Base-by-base conservation (phyloP, 1,284 basidiomycete genomes). In the Jaminaea rosea region DNA sequence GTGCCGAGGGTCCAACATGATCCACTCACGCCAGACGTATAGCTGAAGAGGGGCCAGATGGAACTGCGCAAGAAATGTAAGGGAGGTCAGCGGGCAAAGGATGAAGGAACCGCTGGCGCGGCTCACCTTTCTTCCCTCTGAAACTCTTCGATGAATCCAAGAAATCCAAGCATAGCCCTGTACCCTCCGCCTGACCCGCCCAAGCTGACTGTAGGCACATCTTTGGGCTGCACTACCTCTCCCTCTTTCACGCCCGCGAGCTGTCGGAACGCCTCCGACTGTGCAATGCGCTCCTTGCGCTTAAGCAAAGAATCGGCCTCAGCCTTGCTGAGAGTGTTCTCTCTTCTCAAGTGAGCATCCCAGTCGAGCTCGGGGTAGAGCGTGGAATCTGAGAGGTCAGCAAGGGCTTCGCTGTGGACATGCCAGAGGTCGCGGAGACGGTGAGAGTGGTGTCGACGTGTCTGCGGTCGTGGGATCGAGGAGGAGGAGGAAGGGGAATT, bases 121-220 rank as follows among this genome's bases (percentile, higher is more conserved):
- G n/a, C n/a, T n/a, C n/a, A n/a, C n/a, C n/a, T n/a, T n/a, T n/a
- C n/a, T n/a, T n/a, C n/a, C n/a, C n/a, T n/a, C n/a, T n/a, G n/a
- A 72, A 11, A 53, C 11, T 59, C 56, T 44, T 69, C 63, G 8
- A 72, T 52, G 29, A 63, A 62, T 15, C 58, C 66, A 7, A 62
- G 53, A 42, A 62, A 68, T 19, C 62, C 65, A 36, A 62, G 72
- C 56, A 60, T 71, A 28, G 73, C 73, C 10, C 73, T 56, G 39
- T 72, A 73, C n/a, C 73, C 73, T n/a, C 73, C 73, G 9, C 73
- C 73, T 1, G 62, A 66, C 15, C 72, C 73, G 10, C 73, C 72
- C 10, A 74, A 47, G 2, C 64, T 68, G 17, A 75, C 55, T 9
- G 70, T 54, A 4, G 73, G 73, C 15, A 75, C 67, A 49, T 75